Evolutionary conservation across 2,329 filamentous ascomycete species (phyloP), one percentile per base, ranked within the genome.

Genomic region (Trichoderma oligosporum): DNA sequence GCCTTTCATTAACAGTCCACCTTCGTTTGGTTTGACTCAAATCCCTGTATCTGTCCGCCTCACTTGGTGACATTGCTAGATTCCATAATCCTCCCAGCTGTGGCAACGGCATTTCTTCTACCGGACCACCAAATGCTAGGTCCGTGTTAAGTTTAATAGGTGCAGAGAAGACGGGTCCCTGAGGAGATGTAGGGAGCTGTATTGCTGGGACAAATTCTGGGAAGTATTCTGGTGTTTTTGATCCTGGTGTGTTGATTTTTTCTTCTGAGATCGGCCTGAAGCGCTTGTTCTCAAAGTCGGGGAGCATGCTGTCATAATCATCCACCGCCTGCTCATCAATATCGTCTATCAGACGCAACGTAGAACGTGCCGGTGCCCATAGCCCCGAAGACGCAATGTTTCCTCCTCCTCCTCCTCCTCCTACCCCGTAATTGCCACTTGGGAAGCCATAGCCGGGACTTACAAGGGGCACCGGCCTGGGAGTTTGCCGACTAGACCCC

Each of bases 1-100:
- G 16, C 56, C 70, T 73, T 63, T 83, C 80, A 44, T 75, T 82
- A 4, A 82, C 75, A 20, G 80, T 82, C 81, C 81, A 84, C 22
- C 81, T 73, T 51, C 81, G 69, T 68, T 83, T 83, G 1, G 74
- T 70, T 18, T 73, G 70, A 31, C 72, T 75, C 56, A 74, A 57
- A 57, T 82, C 80, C 6, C 77, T 71, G 27, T 74, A 68, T 27
- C 70, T 71, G 53, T 82, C 79, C 0, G 74, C 76, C 39, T 78
- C 73, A 7, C 71, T 75, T 12, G 75, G 71, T 18, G 77, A 74
- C 49, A 70, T 68, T 3, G 76, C 75, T 8, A 73, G 63, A 4
- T 74, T 75, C 77, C 75, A 79, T 2, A 75, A 72, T 16, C 68
- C 74, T 12, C 68, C 76, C 33, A 71, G 70, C 61, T 71, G 74